These are phyloP conservation scores for Epichloe sp. DNA, from an alignment of 2,329 filamentous ascomycete genomes.

Conservation along the genomic window DNA sequence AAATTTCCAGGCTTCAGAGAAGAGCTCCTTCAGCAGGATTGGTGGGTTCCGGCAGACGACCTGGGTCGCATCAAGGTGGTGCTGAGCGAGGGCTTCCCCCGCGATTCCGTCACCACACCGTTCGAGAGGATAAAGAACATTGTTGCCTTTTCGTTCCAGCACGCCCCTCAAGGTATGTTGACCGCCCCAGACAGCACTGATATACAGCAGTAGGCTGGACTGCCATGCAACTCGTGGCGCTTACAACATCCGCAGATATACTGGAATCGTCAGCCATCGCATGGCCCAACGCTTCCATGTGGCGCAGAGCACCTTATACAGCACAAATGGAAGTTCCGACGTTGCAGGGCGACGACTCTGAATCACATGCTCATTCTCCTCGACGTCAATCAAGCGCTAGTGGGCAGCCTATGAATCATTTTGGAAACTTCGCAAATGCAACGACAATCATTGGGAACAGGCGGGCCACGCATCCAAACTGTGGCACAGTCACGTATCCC, in stretches of 20 bases:
- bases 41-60: constrained; percentile 60
- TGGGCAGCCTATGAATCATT: neutral
- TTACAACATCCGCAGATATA: constrained; percentile 34
- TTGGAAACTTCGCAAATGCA: neutral
- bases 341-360: constrained; percentile 31
- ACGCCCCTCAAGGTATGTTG: constrained; percentile 59
- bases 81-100: constrained; percentile 56
- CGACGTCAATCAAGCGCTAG: constrained; percentile 19
- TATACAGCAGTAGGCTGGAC: neutral
- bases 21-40: constrained; percentile 53
- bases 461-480: constrained; percentile 7
- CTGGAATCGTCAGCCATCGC: constrained; percentile 63
- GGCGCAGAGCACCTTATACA: constrained; percentile 35
- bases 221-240: neutral
- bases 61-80: constrained; percentile 64
- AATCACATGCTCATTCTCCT: constrained; percentile 53
- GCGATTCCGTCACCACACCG: constrained; percentile 35
- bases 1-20: constrained; percentile 60
- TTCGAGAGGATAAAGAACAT: constrained; percentile 60
- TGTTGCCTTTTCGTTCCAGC: constrained; percentile 71
- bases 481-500: neutral
- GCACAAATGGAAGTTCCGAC: constrained; percentile 28
- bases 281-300: constrained; percentile 66
- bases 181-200: neutral
- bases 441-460: neutral